phyloP scores from a whole-genome alignment of 2,329 filamentous ascomycete genomes.

The Colletotrichum sp. region DNA sequence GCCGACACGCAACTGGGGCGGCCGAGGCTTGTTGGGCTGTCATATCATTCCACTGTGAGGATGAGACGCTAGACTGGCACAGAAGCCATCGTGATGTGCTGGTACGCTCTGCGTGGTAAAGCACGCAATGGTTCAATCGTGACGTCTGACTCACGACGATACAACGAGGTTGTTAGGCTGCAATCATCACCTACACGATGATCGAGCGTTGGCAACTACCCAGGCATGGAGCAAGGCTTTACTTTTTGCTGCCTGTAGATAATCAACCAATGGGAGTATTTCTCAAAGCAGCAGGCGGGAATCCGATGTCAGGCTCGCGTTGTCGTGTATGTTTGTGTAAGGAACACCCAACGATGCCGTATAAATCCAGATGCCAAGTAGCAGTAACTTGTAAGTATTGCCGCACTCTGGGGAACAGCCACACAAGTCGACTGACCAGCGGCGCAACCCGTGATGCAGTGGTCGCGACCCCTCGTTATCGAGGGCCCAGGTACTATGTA shows the following conservation, averaged over 20 bases:
- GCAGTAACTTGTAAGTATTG: not conserved
- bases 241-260: not conserved
- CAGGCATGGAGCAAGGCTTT: not conserved
- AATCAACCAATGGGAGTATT: not conserved
- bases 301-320: not conserved
- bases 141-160: not conserved
- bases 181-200: not conserved
- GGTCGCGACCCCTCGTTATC: not conserved
- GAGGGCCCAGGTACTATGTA: not conserved
- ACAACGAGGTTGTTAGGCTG: not conserved
- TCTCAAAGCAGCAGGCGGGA: not conserved
- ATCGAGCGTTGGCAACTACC: not conserved
- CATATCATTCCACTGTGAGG: slow-evolving; percentile 81
- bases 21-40: slow-evolving; percentile 86
- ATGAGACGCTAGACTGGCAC: not conserved
- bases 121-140: not conserved
- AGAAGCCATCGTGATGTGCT: not conserved
- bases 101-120: not conserved
- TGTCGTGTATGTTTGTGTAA: not conserved
- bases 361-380: not conserved
- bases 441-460: not conserved
- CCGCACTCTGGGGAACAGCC: not conserved
- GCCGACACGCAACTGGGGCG: slow-evolving; percentile 86
- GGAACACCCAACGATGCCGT: not conserved
- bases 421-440: not conserved